Evolutionary conservation across 768 basidiomycete species (phyloP).

Genomic region (Serendipita sp.): DNA sequence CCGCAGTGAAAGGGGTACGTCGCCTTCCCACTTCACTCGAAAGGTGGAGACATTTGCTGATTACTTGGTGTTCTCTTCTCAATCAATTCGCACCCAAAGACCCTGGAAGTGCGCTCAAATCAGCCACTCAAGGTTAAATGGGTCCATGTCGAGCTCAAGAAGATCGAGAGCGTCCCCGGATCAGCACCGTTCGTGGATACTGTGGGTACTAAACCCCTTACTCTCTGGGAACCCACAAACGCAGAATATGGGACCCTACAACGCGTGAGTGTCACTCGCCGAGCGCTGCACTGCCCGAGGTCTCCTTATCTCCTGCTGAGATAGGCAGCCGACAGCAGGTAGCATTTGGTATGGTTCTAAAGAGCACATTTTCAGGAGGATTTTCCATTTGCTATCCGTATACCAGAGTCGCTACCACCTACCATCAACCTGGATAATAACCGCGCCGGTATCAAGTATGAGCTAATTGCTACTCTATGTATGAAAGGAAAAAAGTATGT

Average conservation of each 20-base stretch:
- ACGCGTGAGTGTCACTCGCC: conserved; percentile 32
- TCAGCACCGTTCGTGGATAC: conserved; percentile 66
- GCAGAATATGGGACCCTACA: conserved; percentile 49
- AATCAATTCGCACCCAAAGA: conserved; percentile 26
- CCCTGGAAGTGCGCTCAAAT: conserved; percentile 66
- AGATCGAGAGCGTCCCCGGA: conserved; percentile 70
- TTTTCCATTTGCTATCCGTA: conserved; percentile 77
- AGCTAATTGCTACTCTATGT: conserved; percentile 76
- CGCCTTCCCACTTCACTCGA: background rate
- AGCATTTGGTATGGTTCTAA: conserved; percentile 9
- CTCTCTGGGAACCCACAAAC: conserved; percentile 65
- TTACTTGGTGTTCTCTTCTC: background rate
- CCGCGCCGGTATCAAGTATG: conserved; percentile 82
- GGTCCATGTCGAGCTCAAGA: conserved; percentile 81
- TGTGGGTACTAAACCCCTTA: conserved; percentile 67
- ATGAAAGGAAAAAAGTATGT: conserved; percentile 71
- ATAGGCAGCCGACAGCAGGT: conserved; percentile 6
- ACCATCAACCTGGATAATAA: conserved; percentile 64
- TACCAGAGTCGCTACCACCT: conserved; percentile 86
- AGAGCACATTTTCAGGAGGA: conserved; percentile 41
- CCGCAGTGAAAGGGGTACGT: conserved; percentile 74
- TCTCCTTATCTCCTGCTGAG: conserved; percentile 3
- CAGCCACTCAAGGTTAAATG: conserved; percentile 80
- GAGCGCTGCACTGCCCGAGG: background rate
- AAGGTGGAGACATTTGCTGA: background rate